These are phyloP conservation scores for Pestalotiopsis fici DNA, from an alignment of 2,329 filamentous ascomycete species.

Conservation along the genomic window DNA sequence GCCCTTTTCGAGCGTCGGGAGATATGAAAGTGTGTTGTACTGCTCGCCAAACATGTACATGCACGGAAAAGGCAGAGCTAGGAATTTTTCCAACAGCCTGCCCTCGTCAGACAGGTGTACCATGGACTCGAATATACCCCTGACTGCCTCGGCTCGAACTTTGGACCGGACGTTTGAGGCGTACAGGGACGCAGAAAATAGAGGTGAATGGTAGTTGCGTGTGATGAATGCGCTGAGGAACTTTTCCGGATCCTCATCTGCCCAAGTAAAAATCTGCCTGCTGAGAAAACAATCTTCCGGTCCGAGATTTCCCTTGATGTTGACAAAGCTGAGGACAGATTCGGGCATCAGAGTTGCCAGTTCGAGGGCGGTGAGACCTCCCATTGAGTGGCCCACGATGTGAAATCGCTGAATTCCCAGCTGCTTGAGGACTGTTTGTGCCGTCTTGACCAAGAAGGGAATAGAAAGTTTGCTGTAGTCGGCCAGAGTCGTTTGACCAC, in stretches of 20 bases:
- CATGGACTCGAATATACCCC: background rate
- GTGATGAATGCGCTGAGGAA: background rate
- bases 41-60: background rate
- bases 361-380: background rate
- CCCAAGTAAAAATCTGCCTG: background rate
- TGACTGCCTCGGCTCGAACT: background rate
- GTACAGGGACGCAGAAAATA: background rate
- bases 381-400: background rate
- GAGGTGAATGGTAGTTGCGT: background rate
- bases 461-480: background rate
- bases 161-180: background rate
- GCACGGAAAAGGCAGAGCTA: background rate
- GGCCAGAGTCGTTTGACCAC: background rate
- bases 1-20: background rate
- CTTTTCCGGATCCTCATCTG: background rate
- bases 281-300: background rate
- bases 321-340: background rate
- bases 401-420: background rate
- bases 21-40: background rate
- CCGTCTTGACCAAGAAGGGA: background rate
- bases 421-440: background rate
- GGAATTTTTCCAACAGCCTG: background rate
- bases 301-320: background rate
- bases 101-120: background rate
- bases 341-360: background rate